These are phyloP conservation scores for Microthlaspi erraticum DNA, from an alignment of 345 rosid genomes.

Conservation along the genomic window DNA sequence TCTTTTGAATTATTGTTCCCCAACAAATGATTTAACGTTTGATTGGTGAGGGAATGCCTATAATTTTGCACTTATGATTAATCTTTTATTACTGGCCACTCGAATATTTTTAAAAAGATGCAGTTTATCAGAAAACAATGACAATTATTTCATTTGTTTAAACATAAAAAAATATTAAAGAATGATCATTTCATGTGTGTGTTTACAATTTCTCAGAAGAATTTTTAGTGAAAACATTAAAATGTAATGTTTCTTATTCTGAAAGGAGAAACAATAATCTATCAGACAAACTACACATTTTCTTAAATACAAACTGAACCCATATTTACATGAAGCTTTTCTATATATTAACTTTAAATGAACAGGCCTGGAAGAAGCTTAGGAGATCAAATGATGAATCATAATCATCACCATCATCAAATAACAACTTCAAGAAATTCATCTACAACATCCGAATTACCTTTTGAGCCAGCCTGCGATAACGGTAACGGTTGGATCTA, in stretches of 20 bases:
- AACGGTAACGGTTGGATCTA: slow-evolving; percentile 52
- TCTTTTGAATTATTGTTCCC: slow-evolving; percentile 45
- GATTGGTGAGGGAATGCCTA: slow-evolving; percentile 45
- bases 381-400: slow-evolving; percentile 60
- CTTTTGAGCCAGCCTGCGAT: slow-evolving; percentile 53
- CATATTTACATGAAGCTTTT: neutral
- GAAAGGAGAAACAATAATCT: neutral
- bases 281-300: slow-evolving; percentile 1
- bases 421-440: slow-evolving; percentile 56
- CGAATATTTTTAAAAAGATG: slow-evolving; percentile 8
- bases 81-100: slow-evolving; percentile 37
- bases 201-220: neutral
- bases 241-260: neutral
- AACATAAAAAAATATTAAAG: neutral
- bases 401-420: slow-evolving; percentile 36
- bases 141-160: neutral
- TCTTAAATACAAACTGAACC: neutral
- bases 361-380: slow-evolving; percentile 56
- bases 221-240: neutral
- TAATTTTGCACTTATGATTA: slow-evolving; percentile 37
- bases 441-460: slow-evolving; percentile 43
- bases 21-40: slow-evolving; percentile 38
- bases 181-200: neutral
- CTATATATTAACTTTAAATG: neutral
- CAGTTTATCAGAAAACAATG: neutral